Evolutionary conservation across 2,329 filamentous ascomycete species (phyloP).

Genomic region (Colletotrichum godetiae): DNA sequence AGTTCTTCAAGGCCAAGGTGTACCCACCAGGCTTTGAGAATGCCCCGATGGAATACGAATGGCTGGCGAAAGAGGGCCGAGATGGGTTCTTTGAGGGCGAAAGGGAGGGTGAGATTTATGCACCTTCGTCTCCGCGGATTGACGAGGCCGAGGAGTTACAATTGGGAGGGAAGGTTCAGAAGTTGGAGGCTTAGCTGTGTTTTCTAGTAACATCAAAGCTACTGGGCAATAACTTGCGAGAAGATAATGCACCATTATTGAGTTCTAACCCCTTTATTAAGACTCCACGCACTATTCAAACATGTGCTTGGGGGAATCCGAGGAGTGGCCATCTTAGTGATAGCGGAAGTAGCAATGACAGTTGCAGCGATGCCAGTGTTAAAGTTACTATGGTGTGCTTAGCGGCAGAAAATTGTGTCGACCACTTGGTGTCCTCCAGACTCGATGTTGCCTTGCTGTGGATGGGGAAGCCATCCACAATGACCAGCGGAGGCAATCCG

Average conservation of each 20-base stretch:
- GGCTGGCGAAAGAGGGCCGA: slow-evolving; percentile 40
- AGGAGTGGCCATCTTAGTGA: too few relatives aligned
- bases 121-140: slow-evolving; percentile 23
- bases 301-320: too few relatives aligned
- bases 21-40: slow-evolving; percentile 39
- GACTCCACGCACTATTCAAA: too few relatives aligned
- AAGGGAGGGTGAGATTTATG: slow-evolving; percentile 31
- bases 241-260: too few relatives aligned
- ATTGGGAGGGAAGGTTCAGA: slow-evolving; percentile 17
- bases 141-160: slow-evolving; percentile 22
- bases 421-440: not conserved
- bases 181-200: slow-evolving; percentile 7
- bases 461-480: not conserved
- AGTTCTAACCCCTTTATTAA: too few relatives aligned
- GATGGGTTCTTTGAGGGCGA: slow-evolving; percentile 42
- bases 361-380: too few relatives aligned
- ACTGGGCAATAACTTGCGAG: not conserved
- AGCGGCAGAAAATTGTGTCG: too few relatives aligned
- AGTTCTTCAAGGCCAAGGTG: slow-evolving; percentile 39
- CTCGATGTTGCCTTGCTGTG: not conserved
- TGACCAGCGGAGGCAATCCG: not conserved
- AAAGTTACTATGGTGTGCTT: too few relatives aligned
- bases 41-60: slow-evolving; percentile 36
- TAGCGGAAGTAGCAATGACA: too few relatives aligned
- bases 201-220: not conserved